Percentiles rank a stretch among this genome's conserved stretches.
These are phyloP conservation scores for Phytophthora tubulina DNA, from an alignment of 352 stramenopile genomes.

Conservation along the genomic window DNA sequence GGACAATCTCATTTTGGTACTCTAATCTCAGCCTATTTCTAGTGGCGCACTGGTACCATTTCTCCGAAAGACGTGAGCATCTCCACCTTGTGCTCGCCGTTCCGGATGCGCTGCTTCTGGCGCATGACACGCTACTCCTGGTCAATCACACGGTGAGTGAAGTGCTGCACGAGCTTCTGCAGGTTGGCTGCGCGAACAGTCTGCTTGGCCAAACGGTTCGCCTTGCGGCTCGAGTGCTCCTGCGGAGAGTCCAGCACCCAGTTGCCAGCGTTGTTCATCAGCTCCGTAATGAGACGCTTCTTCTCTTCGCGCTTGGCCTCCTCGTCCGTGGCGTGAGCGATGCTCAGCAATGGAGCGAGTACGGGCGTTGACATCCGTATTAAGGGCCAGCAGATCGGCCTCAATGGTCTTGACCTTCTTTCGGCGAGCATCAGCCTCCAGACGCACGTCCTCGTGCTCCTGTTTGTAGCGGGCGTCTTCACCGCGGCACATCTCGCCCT, in stretches of 20 bases:
- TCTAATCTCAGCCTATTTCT: no score
- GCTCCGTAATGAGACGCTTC: conserved; percentile 85
- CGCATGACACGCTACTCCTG: conserved; percentile 92
- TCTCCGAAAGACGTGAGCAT: conserved; percentile 92
- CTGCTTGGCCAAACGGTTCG: conserved; percentile 86
- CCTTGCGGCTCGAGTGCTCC: conserved; percentile 88
- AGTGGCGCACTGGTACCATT: conserved; percentile 91
- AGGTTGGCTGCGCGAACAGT: conserved; percentile 83
- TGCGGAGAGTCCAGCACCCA: conserved; percentile 88
- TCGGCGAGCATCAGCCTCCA: conserved; percentile 75
- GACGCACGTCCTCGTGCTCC: conserved; percentile 86
- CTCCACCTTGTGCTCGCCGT: conserved; percentile 91
- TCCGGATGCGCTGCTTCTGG: conserved; percentile 91
- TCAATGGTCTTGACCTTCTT: conserved; percentile 90
- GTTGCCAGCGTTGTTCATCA: conserved; percentile 90
- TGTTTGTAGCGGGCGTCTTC: conserved; percentile 87
- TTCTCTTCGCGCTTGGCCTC: conserved; percentile 90
- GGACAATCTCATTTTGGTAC: no score
- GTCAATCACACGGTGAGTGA: conserved; percentile 90
- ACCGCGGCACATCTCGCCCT: conserved; percentile 88
- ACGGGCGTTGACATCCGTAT: conserved; percentile 82
- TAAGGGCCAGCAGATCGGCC: conserved; percentile 75
- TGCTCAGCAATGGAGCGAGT: conserved; percentile 79
- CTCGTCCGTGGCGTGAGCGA: conserved; percentile 79
- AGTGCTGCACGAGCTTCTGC: conserved; percentile 91